Base-by-base conservation (phyloP, 2,329 filamentous ascomycete species). In the Capronia coronata region DNA sequence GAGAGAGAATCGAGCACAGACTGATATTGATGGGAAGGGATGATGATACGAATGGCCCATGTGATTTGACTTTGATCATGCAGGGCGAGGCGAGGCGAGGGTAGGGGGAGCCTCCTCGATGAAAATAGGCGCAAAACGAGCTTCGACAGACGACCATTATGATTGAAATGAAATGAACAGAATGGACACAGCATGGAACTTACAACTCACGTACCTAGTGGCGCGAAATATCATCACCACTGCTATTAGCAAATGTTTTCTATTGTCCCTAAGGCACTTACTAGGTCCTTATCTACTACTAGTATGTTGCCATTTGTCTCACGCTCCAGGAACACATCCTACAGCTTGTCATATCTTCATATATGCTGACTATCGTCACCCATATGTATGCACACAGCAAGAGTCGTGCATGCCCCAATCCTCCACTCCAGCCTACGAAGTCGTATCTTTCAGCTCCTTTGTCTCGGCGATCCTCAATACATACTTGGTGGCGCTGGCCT, bases 401-500 rank as follows among this genome's bases (percentile, higher is more conserved):
- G n/a, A n/a, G n/a, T n/a, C n/a, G n/a, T n/a, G n/a, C n/a, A n/a
- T n/a, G n/a, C n/a, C n/a, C n/a, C n/a, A n/a, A n/a, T n/a, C n/a
- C n/a, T n/a, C n/a, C n/a, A n/a, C 6, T 7, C 9, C 2, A 34
- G 8, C n/a, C 30, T 34, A 34, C 11, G 30, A 13, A 6, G 9
- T 34, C 6, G 25, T 6, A 6, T 10, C 25, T 10, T 6, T 27
- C 19, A 37, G 11, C 16, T 19, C 34, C 18, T 37, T 18, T 16
- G 75, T 77, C 30, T 78, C 74, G 7, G 56, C 69, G 63, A 80
- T 73, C 56, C 67, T 68, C 58, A 79, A 77, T 1, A 85, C 75
- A 67, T 82, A 84, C 65, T 85, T 86, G 0, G 77, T 70, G 1
- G 73, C 81, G 59, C 76, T 81, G 22, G 76, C 79, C 63, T 77